Evolutionary conservation across 2,329 filamentous ascomycete species (phyloP).

Genomic region (Claviceps paspali): DNA sequence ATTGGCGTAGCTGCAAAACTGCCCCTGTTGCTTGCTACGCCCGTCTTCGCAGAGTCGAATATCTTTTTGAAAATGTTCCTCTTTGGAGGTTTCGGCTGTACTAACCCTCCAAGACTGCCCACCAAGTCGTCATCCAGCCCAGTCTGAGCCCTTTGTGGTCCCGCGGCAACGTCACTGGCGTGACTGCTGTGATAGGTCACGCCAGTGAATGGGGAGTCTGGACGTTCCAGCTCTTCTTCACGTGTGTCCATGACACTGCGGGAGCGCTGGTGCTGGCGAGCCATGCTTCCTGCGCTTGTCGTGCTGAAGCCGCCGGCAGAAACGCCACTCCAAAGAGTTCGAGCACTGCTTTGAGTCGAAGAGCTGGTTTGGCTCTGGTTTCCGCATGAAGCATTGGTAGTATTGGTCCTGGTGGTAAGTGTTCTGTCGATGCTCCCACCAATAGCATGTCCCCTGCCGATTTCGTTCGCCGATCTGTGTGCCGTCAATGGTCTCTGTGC

Average conservation of each 20-base stretch:
- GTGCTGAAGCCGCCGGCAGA: conserved; percentile 87
- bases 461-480: conserved; percentile 65
- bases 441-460: conserved; percentile 30
- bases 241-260: conserved; percentile 50
- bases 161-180: conserved; percentile 33
- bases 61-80: conserved; percentile 93
- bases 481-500: conserved; percentile 49
- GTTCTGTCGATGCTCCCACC: conserved; percentile 50
- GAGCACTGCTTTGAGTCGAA: conserved; percentile 63
- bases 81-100: conserved; percentile 62
- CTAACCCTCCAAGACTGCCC: conserved; percentile 62
- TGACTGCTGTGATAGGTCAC: conserved; percentile 89
- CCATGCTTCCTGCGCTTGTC: conserved; percentile 87
- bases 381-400: conserved; percentile 61
- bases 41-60: conserved; percentile 84
- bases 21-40: conserved; percentile 75
- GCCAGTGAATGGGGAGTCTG: conserved; percentile 54
- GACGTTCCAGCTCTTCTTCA: conserved; percentile 38
- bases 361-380: conserved; percentile 58
- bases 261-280: conserved; percentile 53
- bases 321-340: conserved; percentile 83
- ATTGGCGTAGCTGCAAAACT: conserved; percentile 50
- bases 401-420: conserved; percentile 76
- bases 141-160: conserved; percentile 47
- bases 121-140: conserved; percentile 51